These are phyloP conservation scores for Omphalotus guepiniiformis DNA, from an alignment of 768 basidiomycete species.

Conservation along the genomic window DNA sequence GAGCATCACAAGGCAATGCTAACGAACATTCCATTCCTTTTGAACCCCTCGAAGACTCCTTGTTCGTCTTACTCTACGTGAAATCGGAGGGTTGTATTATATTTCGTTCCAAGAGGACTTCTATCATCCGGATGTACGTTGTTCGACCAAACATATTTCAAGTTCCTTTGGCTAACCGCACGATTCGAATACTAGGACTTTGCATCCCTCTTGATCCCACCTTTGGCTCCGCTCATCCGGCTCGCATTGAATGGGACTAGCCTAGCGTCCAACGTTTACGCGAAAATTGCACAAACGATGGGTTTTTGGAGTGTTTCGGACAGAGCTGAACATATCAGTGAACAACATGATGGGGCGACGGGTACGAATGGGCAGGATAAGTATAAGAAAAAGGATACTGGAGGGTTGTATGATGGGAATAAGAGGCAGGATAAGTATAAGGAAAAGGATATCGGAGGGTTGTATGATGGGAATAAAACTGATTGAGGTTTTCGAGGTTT, in stretches of 20 bases:
- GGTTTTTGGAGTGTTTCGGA: conserved; percentile 25
- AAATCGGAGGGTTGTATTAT: conserved; percentile 34
- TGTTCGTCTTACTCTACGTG: conserved; percentile 46
- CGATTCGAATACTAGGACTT: conserved; percentile 32
- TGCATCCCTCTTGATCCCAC: conserved; percentile 38
- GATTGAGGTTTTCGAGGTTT: no score
- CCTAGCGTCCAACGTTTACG: conserved; percentile 24
- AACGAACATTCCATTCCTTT: not conserved
- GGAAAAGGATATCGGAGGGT: no score
- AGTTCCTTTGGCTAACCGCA: not conserved
- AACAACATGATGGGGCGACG: no score
- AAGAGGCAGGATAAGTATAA: not conserved
- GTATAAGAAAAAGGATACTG: no score
- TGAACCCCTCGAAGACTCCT: conserved; percentile 23
- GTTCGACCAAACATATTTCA: not conserved
- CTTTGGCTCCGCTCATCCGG: conserved; percentile 33
- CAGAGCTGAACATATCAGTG: not conserved
- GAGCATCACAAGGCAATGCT: not conserved
- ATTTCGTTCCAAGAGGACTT: conserved; percentile 59
- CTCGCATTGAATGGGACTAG: conserved; percentile 24
- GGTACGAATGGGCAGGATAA: not conserved
- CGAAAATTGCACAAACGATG: conserved; percentile 25
- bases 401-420: no score
- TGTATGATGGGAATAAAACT: conserved; percentile 7
- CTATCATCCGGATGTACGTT: conserved; percentile 47